Evolutionary conservation across 2,329 filamentous ascomycete species (phyloP), one percentile per base, ranked within the genome.

Genomic region (Aureobasidium sp.): DNA sequence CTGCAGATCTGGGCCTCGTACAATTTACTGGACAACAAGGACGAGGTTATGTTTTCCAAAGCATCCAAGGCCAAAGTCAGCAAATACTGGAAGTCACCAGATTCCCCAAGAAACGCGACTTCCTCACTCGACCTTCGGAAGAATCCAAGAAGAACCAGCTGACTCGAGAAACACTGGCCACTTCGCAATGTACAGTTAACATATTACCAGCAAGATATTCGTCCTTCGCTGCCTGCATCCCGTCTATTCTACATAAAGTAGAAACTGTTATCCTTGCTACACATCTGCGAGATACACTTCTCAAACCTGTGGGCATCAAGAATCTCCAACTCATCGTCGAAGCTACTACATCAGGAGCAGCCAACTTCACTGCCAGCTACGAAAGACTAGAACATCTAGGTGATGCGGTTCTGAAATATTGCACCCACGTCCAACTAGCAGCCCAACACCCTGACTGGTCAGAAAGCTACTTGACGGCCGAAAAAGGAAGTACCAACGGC

Each of bases 311-410:
- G 1, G 73, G 75, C 0, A 85, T 95, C 42, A 76, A 76, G 0
- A 77, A 91, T 68, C 69, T 88, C 4, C 77, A 80, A 0, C 79
- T 91, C 40, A 74, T 97, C 0, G 75, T 89, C 1, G 90, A 88
- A 13, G 94, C 95, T 1, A 90, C 97, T 58, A 92, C 87, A 59
- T 83, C 93, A 0, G 87, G 90, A 0, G 83, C 83, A 1, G 89
- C 93, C 0, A 74, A 77, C 3, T 88, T 90, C 55, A 76, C 80
- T 1, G 85, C 84, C 0, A 87, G 97, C 69, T 98, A 98, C 74
- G 92, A 98, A 72, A 85, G 92, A 3, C 81, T 97, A 0, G 96
- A 98, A 75, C 97, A 97, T 70, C 80, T 98, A 0, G 96, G 96
- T 0, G 95, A 98, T 72, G 90, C 89, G 0, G 83, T 97, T 2